These are phyloP conservation scores for Heterococcus sp. DNA, from an alignment of 108 stramenopile genomes.

Conservation along the genomic window DNA sequence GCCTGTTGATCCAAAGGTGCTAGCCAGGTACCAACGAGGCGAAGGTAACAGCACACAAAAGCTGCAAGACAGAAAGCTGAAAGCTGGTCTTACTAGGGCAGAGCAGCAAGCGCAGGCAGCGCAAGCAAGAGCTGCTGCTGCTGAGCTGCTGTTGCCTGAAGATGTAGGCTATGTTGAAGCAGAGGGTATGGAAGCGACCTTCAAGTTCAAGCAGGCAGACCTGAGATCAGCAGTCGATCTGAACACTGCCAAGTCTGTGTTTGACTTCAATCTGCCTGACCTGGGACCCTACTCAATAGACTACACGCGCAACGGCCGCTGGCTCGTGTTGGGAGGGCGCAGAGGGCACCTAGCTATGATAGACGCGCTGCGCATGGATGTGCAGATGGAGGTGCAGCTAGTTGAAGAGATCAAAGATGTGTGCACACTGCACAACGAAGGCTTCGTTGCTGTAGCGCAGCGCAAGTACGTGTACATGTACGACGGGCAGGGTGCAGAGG, in stretches of 20 bases:
- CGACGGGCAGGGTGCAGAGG: conserved; percentile 84
- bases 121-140: conserved; percentile 46
- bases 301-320: conserved; percentile 58
- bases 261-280: conserved; percentile 51
- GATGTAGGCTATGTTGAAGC: conserved; percentile 55
- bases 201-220: conserved; percentile 54
- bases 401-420: conserved; percentile 77
- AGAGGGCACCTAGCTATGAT: conserved; percentile 47
- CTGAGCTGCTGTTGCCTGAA: conserved; percentile 58
- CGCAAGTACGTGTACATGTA: conserved; percentile 92
- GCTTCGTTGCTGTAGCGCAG: conserved; percentile 88
- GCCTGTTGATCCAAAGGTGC: background rate
- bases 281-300: conserved; percentile 57
- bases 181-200: conserved; percentile 58
- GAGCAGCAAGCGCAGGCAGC: conserved; percentile 46
- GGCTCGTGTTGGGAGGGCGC: conserved; percentile 49
- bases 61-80: conserved; percentile 33
- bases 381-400: conserved; percentile 56
- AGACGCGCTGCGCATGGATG: conserved; percentile 40
- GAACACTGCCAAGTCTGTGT: conserved; percentile 47
- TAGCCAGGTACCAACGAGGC: background rate
- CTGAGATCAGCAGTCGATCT: conserved; percentile 48
- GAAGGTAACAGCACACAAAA: background rate
- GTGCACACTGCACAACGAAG: conserved; percentile 84
- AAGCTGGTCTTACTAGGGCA: conserved; percentile 3